Evolutionary conservation across 176 grass and related monocot species (phyloP).

Genomic region (Cymbopogon citratus): DNA sequence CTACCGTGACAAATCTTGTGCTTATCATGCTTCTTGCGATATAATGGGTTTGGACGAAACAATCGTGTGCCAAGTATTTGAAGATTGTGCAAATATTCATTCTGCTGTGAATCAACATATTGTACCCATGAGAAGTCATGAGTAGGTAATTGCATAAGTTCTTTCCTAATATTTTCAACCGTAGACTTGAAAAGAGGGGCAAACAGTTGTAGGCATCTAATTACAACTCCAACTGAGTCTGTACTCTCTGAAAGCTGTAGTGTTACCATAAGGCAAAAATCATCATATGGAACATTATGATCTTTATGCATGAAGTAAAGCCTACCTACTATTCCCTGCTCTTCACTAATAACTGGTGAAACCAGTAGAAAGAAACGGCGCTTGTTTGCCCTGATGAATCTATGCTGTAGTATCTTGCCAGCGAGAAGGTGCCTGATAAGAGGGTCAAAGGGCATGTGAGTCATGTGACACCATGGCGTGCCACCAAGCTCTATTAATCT

Average conservation of each 20-base stretch:
- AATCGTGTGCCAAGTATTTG: background rate
- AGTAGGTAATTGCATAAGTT: background rate
- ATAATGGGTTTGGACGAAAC: too few relatives aligned
- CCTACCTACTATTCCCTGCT: background rate
- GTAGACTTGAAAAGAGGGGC: background rate
- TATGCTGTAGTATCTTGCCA: too few relatives aligned
- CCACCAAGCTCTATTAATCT: too few relatives aligned
- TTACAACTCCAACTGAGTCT: background rate
- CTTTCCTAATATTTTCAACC: background rate
- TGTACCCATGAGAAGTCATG: background rate
- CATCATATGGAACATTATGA: too few relatives aligned
- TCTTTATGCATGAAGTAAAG: too few relatives aligned
- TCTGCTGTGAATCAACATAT: background rate
- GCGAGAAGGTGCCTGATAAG: too few relatives aligned
- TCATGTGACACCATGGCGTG: too few relatives aligned
- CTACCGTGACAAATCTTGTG: too few relatives aligned
- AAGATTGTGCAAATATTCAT: background rate
- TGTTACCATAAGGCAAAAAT: background rate
- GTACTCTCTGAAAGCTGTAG: background rate
- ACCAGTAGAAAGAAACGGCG: too few relatives aligned
- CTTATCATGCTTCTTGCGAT: too few relatives aligned
- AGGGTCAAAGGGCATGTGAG: too few relatives aligned
- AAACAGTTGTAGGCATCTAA: background rate
- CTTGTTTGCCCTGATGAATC: too few relatives aligned
- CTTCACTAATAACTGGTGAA: background rate